These are phyloP conservation scores for Sclerotinia nivalis DNA, from an alignment of 2,329 filamentous ascomycete genomes.

Conservation along the genomic window DNA sequence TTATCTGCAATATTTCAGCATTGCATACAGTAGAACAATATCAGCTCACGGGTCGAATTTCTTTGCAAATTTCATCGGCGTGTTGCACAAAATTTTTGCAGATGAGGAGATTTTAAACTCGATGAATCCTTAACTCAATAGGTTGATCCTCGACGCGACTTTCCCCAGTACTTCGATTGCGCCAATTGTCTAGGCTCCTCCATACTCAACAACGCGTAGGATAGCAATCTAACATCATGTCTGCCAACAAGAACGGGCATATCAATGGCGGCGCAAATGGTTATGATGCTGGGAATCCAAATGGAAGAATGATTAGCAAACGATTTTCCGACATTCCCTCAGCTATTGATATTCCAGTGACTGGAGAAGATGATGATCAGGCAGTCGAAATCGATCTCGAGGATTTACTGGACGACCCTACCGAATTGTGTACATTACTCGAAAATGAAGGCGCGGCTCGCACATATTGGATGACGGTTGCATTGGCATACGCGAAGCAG, in stretches of 20 bases:
- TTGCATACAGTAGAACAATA: neutral
- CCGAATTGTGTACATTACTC: conserved; percentile 89
- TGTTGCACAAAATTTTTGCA: neutral
- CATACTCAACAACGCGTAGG: conserved; percentile 12
- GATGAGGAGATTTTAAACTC: conserved; percentile 9
- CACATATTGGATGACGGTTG: conserved; percentile 97
- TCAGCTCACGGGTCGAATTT: neutral
- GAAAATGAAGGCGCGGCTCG: conserved; percentile 92
- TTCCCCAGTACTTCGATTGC: conserved; percentile 18
- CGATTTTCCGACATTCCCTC: conserved; percentile 66
- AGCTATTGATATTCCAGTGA: conserved; percentile 66
- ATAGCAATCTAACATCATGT: conserved; percentile 30
- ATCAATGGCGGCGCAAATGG: conserved; percentile 37
- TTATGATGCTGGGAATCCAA: conserved; percentile 27
- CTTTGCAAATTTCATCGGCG: neutral
- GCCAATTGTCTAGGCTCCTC: conserved; percentile 14
- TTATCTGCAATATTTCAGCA: conserved; percentile 9
- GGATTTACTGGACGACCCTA: conserved; percentile 88
- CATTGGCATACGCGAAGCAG: conserved; percentile 94
- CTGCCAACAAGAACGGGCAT: conserved; percentile 34
- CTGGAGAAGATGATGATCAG: conserved; percentile 64
- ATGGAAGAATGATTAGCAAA: conserved; percentile 37
- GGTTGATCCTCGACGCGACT: conserved; percentile 23
- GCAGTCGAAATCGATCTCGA: conserved; percentile 91
- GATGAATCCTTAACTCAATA: conserved; percentile 13